Evolutionary conservation across 148 eudicot species (phyloP), one percentile per base, ranked within the genome.

Genomic region (Heliosperma pusillum): DNA sequence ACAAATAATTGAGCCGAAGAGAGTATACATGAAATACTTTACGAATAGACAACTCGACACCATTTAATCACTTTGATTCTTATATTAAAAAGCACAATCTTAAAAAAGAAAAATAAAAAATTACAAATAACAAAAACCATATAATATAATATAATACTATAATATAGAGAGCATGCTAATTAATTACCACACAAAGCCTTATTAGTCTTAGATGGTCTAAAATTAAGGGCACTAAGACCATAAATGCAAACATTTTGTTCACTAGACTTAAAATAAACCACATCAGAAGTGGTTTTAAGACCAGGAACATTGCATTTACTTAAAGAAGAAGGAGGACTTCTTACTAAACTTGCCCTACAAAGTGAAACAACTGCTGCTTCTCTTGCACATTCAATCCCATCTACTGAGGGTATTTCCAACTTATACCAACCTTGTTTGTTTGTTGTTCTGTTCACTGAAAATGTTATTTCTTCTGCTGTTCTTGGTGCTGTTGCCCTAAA

Each of bases 401-500:
- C 97, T 2, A 93, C 91, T 15, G 96, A 85, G 5, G 93, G 96
- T 45, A 94, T 79, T 62, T 88, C 88, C 71, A 91, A 62, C 82
- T 79, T 88, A 74, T 94, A 94, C 26, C 88, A 79, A 44, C 98
- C 98, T 25, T 80, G 26, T 26, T 74, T 89, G 79, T 94, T 88
- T 2, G 97, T 94, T 16, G 96, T 94, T 74, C 98, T 84, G 74
- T 90, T 92, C 58, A 85, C 98, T 27, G 97, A 82, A 72, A 94
- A 91, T 21, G 87, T 69, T 77, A 93, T 86, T 78, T 88, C 89
- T 56, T 94, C 97, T 9, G 87, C 82, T 29, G 91, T 91, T 69
- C 84, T 83, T 3, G 90, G 88, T 60, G 90, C 83, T 19, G 73
- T 81, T 64, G 89, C 97, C 74, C 83, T 86, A 82, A 91, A 86